Percentiles rank a stretch among this genome's conserved stretches.
phyloP scores from a whole-genome alignment of 306 rosid species.

The Cyclanthera cordifolia region DNA sequence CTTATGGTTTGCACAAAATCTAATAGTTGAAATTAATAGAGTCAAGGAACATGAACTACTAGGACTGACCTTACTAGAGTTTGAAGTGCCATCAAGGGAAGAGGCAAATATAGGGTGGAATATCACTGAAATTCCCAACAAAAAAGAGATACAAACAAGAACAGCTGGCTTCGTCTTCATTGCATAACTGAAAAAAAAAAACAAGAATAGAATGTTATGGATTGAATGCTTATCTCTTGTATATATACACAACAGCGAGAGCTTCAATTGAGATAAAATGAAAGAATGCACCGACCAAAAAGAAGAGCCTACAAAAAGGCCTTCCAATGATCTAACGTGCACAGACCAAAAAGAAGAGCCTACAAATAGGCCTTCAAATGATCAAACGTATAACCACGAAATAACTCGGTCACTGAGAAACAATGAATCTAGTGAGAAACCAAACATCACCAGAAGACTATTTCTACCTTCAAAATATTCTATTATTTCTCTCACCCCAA shows the following conservation, averaged over 20 bases:
- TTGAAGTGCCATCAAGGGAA: slow-evolving; percentile 27
- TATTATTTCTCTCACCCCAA: too few relatives aligned
- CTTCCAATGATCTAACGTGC: too few relatives aligned
- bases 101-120: slow-evolving; percentile 19
- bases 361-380: too few relatives aligned
- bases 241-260: not conserved
- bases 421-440: too few relatives aligned
- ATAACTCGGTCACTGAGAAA: too few relatives aligned
- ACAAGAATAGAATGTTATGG: not conserved
- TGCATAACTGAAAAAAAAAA: not conserved
- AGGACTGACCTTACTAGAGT: slow-evolving; percentile 40
- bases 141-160: slow-evolving; percentile 14
- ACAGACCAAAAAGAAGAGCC: too few relatives aligned
- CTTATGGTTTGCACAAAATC: slow-evolving; percentile 23
- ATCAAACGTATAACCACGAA: too few relatives aligned
- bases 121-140: slow-evolving; percentile 26
- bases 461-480: too few relatives aligned
- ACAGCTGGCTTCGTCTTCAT: not conserved
- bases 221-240: not conserved
- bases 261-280: too few relatives aligned
- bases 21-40: not conserved
- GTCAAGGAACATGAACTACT: not conserved
- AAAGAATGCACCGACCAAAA: not conserved
- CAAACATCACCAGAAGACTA: too few relatives aligned
- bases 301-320: too few relatives aligned